These are phyloP conservation scores for Oryza glaberrima DNA, from an alignment of 176 grass and related monocot species.

Conservation along the genomic window DNA sequence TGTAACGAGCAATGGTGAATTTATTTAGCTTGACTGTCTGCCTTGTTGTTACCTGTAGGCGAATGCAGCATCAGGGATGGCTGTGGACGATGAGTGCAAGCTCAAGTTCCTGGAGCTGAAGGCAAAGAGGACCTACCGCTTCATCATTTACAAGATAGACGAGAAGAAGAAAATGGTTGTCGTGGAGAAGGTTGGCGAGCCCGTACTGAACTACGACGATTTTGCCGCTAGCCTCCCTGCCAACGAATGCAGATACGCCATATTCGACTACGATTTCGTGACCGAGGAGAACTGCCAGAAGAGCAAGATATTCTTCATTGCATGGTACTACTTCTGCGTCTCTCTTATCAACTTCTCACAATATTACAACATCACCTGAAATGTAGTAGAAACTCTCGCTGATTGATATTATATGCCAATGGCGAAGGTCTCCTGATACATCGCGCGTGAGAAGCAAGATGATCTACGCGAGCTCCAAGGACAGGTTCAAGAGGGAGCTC, in stretches of 20 bases:
- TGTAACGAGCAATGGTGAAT: background rate
- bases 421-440: conserved; percentile 50
- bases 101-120: conserved; percentile 66
- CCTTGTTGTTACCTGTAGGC: conserved; percentile 35
- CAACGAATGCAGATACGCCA: conserved; percentile 66
- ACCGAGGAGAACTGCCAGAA: conserved; percentile 65
- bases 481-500: conserved; percentile 64
- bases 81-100: conserved; percentile 71
- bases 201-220: conserved; percentile 51
- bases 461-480: conserved; percentile 62
- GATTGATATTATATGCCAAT: background rate
- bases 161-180: conserved; percentile 71
- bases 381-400: background rate
- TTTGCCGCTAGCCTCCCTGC: conserved; percentile 54
- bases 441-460: conserved; percentile 57
- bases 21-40: background rate
- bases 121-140: conserved; percentile 68
- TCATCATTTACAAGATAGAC: conserved; percentile 82
- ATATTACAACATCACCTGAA: background rate
- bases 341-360: background rate
- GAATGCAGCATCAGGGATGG: conserved; percentile 67
- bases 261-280: conserved; percentile 70
- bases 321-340: conserved; percentile 4
- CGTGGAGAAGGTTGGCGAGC: conserved; percentile 61
- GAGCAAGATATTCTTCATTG: conserved; percentile 65